These are phyloP conservation scores for Galerina marginata DNA, from an alignment of 768 basidiomycete species.

Conservation along the genomic window DNA sequence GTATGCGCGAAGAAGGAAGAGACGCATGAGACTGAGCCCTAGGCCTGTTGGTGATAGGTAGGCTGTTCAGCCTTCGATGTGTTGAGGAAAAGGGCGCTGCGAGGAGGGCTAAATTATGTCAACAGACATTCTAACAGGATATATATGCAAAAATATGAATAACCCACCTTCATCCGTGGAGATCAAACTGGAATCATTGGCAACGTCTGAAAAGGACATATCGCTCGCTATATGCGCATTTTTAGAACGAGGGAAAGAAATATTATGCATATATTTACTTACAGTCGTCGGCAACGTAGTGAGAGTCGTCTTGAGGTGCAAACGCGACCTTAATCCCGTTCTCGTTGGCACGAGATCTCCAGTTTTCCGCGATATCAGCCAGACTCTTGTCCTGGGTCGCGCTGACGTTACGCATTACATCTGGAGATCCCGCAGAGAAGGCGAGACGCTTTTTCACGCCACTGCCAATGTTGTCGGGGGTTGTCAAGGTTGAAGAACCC, in stretches of 20 bases:
- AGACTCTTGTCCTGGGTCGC: conserved; percentile 50
- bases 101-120: conserved; percentile 51
- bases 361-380: conserved; percentile 68
- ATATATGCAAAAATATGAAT: background rate
- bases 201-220: conserved; percentile 50
- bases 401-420: conserved; percentile 38
- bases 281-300: conserved; percentile 53
- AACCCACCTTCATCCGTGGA: conserved; percentile 54
- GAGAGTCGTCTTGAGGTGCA: conserved; percentile 53
- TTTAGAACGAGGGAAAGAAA: conserved; percentile 28
- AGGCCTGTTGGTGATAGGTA: conserved; percentile 52
- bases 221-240: conserved; percentile 59
- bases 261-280: conserved; percentile 29
- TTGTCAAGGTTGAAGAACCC: conserved; percentile 59
- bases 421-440: conserved; percentile 48
- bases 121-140: conserved; percentile 5
- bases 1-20: conserved; percentile 34
- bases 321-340: conserved; percentile 72
- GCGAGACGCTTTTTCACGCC: conserved; percentile 46
- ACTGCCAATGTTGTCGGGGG: conserved; percentile 54
- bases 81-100: conserved; percentile 59
- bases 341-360: conserved; percentile 73
- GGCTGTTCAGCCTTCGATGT: conserved; percentile 33
- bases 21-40: conserved; percentile 64
- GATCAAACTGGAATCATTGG: conserved; percentile 51